Evolutionary conservation across 805 yeast genomes (phyloP).

Genomic region (Citeromyces nyonsensis): DNA sequence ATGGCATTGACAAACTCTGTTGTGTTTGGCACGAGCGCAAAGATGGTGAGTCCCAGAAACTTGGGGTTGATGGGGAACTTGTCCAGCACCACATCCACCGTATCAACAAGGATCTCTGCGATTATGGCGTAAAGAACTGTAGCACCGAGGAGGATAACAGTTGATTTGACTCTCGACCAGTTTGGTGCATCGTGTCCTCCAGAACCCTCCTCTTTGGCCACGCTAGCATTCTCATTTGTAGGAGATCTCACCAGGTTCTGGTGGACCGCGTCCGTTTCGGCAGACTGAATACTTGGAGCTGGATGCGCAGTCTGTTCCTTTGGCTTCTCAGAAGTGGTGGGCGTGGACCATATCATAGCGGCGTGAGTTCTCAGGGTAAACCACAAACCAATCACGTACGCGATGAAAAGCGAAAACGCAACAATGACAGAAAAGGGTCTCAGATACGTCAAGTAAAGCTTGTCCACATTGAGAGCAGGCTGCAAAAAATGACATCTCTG

Average conservation of each 20-base stretch:
- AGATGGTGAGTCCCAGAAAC: conserved; percentile 82
- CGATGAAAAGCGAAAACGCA: conserved; percentile 65
- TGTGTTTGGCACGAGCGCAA: conserved; percentile 92
- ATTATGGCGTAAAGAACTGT: conserved; percentile 82
- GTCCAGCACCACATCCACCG: conserved; percentile 75
- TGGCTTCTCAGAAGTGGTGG: conserved; percentile 23
- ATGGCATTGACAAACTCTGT: conserved; percentile 95
- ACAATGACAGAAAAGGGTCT: conserved; percentile 75
- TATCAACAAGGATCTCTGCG: conserved; percentile 87
- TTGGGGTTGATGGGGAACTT: conserved; percentile 80
- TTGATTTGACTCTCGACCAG: conserved; percentile 81
- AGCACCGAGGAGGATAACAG: conserved; percentile 69
- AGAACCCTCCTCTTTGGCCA: conserved; percentile 8
- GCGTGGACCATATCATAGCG: conserved; percentile 83
- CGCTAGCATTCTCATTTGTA: conserved; percentile 2
- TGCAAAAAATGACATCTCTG: conserved; percentile 63
- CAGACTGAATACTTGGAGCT: background rate
- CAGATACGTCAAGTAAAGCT: conserved; percentile 49
- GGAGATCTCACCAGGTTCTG: conserved; percentile 1
- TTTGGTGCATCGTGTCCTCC: conserved; percentile 95
- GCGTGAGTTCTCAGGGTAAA: conserved; percentile 95
- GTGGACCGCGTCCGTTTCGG: conserved; percentile 1
- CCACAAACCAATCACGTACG: conserved; percentile 79
- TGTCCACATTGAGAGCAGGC: conserved; percentile 57
- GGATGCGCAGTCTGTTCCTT: conserved; percentile 2